Base-by-base conservation (phyloP, 1,284 basidiomycete genomes). In the Phaffia rhodozyma region DNA sequence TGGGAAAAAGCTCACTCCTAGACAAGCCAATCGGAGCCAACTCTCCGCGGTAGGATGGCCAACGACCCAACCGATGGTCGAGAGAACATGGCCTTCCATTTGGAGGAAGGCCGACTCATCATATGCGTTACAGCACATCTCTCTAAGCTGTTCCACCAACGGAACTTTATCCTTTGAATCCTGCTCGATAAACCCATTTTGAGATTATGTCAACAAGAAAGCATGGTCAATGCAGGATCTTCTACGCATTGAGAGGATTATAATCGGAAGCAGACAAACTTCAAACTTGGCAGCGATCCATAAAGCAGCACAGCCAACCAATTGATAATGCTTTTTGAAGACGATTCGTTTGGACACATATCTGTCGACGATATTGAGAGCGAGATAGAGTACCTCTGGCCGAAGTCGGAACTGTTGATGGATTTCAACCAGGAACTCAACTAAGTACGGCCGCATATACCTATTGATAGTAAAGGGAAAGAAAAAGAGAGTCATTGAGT, bases 271-370 rank as follows among this genome's bases (percentile, higher is more conserved):
- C 16, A 5, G 21, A 57, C 63, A 27, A 38, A 66, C 64, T 60
- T 99, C 96, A 72, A 96, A 99, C 78, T 99, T 99, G 71, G 96
- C 89, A 5, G 96, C 96, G 70, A 98, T 97, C 91, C 94, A 94
- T 5, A 99, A 82, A 25, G 96, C 92, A 18, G 94, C 91, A 72
- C 96, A 98, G 43, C 96, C 96, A 61, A 98, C 94, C 60, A 99
- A 87, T 75, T 99, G 96, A 75, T 97, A 98, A 78, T 99, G 96
- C 77, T 96, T 96, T 80, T 93, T 92, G 79, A 92, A 97, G 62
- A 98, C 96, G 69, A 98, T 88, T 55, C 96, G 89, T 70, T 93
- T 91, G 60, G 96, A 97, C 34, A 98, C 91, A 77, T 98, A 99
- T 70, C 96, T 91, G 77, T 99, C 96, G 75, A 98, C 86, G 74